These are phyloP conservation scores for Epichloe hybrida DNA, from an alignment of 2,329 filamentous ascomycete genomes.

Conservation along the genomic window DNA sequence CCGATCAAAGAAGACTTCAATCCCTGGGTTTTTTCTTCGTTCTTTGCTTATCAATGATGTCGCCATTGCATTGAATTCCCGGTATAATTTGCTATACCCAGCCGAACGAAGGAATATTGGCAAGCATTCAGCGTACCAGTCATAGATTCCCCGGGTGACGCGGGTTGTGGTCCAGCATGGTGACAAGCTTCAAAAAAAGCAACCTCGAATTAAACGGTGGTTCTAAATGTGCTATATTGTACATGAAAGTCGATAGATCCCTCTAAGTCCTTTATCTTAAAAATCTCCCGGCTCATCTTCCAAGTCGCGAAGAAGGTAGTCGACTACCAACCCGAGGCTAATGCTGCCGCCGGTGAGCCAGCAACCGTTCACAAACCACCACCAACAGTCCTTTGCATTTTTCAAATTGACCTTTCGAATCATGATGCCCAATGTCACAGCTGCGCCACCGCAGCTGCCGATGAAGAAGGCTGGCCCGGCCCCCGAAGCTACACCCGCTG, in stretches of 20 bases:
- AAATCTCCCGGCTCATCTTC: slow-evolving; percentile 10
- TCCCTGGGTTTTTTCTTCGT: too few species aligned
- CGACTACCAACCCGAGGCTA: slow-evolving; percentile 41
- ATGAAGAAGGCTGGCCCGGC: slow-evolving; percentile 56
- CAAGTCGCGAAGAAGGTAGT: slow-evolving; percentile 43
- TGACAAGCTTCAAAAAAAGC: not conserved
- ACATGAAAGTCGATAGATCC: not conserved
- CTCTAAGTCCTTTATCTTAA: not conserved
- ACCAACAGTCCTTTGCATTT: slow-evolving; percentile 58
- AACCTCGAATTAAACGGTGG: not conserved
- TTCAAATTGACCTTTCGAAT: slow-evolving; percentile 54
- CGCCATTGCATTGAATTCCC: too few species aligned
- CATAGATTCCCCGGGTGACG: too few species aligned
- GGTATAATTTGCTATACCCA: too few species aligned
- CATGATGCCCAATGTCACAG: slow-evolving; percentile 49
- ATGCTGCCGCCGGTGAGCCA: slow-evolving; percentile 54
- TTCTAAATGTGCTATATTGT: not conserved
- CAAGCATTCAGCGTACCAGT: too few species aligned
- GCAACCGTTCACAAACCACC: slow-evolving; percentile 63
- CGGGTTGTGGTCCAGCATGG: too few species aligned
- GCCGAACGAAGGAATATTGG: too few species aligned
- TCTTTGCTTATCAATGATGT: too few species aligned
- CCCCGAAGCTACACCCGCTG: slow-evolving; percentile 53
- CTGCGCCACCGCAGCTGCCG: slow-evolving; percentile 52
- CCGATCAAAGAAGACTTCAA: not conserved